Evolutionary conservation across 225 moss, liverwort and hornwort species (phyloP).

Genomic region (Lunularia cruciata): DNA sequence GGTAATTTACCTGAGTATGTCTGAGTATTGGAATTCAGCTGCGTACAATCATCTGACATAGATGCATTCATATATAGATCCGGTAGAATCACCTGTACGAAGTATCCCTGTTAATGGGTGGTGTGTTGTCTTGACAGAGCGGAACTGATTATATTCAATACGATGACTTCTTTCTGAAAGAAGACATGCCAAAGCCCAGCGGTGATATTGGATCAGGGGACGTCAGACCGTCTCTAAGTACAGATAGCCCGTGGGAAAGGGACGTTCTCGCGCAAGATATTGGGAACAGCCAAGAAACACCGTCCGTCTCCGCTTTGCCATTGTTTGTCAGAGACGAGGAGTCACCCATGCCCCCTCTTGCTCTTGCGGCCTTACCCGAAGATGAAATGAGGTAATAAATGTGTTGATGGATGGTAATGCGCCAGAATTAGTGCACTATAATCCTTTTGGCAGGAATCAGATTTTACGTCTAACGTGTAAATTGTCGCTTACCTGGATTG

Average conservation of each 20-base stretch:
- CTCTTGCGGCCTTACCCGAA: constrained; percentile 53
- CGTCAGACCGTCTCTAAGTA: constrained; percentile 13
- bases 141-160: constrained; percentile 62
- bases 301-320: constrained; percentile 49
- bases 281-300: constrained; percentile 36
- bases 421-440: no score
- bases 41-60: no score
- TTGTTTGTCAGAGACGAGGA: constrained; percentile 64
- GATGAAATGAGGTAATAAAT: constrained; percentile 48
- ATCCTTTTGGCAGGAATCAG: no score
- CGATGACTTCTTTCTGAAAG: constrained; percentile 46
- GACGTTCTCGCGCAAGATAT: constrained; percentile 23
- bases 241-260: constrained; percentile 6
- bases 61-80: no score
- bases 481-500: no score
- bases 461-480: no score
- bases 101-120: no score
- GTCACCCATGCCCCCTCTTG: constrained; percentile 70
- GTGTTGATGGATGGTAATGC: not conserved
- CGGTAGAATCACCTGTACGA: no score
- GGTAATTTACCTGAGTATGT: no score
- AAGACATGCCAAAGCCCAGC: constrained; percentile 29
- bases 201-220: constrained; percentile 24
- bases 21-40: no score
- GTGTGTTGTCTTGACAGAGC: constrained; percentile 39